Conservation (phyloP, 139 green algal species). For the Monoraphidium neglectum region DNA sequence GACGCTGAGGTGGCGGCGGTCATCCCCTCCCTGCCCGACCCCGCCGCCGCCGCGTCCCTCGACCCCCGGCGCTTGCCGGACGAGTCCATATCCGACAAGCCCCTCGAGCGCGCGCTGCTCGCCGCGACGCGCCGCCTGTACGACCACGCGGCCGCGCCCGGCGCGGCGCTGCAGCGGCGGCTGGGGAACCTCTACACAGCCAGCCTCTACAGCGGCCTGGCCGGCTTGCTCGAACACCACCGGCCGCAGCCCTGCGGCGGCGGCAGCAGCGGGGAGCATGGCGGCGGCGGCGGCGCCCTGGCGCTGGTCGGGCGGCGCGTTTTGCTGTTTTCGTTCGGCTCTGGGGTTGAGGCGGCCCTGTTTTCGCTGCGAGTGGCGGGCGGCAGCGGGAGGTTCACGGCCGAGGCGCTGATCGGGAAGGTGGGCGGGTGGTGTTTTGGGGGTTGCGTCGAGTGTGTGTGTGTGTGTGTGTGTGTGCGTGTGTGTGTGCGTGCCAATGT, state of each 20-base stretch:
- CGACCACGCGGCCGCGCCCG: constrained; percentile 27
- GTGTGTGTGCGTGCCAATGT: too few relatives aligned
- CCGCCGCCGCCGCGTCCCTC: constrained; percentile 1
- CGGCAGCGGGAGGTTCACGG: constrained; percentile 17
- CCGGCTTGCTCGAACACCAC: constrained; percentile 53
- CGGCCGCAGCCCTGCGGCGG: constrained; percentile 35
- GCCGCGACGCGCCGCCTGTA: constrained; percentile 23
- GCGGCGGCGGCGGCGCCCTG: not conserved
- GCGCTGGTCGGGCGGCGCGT: constrained; percentile 46
- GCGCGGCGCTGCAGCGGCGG: constrained; percentile 35
- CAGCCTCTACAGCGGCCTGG: constrained; percentile 60
- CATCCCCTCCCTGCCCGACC: too few relatives aligned
- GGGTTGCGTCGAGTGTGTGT: not conserved
- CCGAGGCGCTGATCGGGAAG: not conserved
- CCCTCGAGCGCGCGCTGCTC: constrained; percentile 37
- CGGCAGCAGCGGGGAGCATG: not conserved
- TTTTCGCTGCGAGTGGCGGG: constrained; percentile 46
- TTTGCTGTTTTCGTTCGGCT: constrained; percentile 83
- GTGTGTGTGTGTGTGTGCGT: not conserved
- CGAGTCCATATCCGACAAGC: constrained; percentile 21
- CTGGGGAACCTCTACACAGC: constrained; percentile 89
- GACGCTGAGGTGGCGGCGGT: not conserved
- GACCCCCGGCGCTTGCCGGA: constrained; percentile 3
- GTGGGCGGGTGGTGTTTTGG: not conserved
- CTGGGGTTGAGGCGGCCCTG: constrained; percentile 59